Evolutionary conservation across 2,329 filamentous ascomycete species (phyloP).

Genomic region (Aspergillus versicolor): DNA sequence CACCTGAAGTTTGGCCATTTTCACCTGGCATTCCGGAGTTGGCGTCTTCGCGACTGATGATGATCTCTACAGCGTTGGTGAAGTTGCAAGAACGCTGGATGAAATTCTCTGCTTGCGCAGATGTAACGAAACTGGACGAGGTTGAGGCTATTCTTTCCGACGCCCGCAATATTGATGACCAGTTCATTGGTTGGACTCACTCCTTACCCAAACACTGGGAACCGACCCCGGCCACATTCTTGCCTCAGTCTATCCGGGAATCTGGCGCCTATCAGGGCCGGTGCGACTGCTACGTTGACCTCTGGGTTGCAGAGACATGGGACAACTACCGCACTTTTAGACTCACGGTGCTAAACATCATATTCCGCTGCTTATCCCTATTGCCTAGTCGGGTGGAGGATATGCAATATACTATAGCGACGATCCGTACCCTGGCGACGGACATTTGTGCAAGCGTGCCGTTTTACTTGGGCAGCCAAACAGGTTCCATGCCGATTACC

Average conservation of each 20-base stretch:
- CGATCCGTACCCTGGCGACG: conserved; percentile 20
- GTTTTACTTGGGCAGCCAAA: conserved; percentile 28
- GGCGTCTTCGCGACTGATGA: conserved; percentile 22
- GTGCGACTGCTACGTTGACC: conserved; percentile 32
- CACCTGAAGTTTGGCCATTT: conserved; percentile 25
- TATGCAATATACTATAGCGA: conserved; percentile 3
- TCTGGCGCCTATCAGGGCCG: conserved; percentile 25
- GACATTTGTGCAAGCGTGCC: conserved; percentile 30
- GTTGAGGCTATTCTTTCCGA: conserved; percentile 17
- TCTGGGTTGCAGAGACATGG: conserved; percentile 31
- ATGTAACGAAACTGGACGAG: conserved; percentile 3
- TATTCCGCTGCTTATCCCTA: conserved; percentile 25
- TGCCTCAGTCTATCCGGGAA: conserved; percentile 26
- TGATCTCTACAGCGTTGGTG: conserved; percentile 23
- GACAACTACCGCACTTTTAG: conserved; percentile 31
- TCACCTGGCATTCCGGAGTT: conserved; percentile 13
- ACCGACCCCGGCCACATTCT: conserved; percentile 20
- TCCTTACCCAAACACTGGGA: conserved; percentile 25
- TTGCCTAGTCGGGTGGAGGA: conserved; percentile 9
- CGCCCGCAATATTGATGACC: conserved; percentile 22
- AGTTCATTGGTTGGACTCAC: conserved; percentile 25
- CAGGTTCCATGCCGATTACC: conserved; percentile 22
- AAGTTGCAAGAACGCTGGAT: conserved; percentile 26
- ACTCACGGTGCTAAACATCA: conserved; percentile 28
- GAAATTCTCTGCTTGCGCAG: conserved; percentile 3